Base-by-base conservation (phyloP, 768 basidiomycete genomes). In the Lactarius sp. region DNA sequence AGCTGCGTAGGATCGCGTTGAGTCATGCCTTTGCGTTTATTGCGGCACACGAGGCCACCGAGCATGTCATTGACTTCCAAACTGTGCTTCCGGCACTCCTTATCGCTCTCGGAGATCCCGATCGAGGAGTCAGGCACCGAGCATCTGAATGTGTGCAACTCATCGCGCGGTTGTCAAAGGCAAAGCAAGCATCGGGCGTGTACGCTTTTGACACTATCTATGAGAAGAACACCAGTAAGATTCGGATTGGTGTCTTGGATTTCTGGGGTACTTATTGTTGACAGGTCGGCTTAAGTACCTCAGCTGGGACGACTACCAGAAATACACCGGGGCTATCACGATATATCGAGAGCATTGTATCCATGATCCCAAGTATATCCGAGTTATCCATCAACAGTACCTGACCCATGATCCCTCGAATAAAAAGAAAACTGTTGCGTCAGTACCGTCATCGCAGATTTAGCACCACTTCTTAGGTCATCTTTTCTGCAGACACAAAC, bases 21-120 rank as follows among this genome's bases (percentile, higher is more conserved):
- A 76, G 81, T 5, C 94, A 98, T 71, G 85, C 86, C 20, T 78
- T 81, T 2, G 91, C 93, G 0, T 95, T 95, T 74, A 73, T 98
- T 13, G 80, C 85, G 52, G 92, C 94, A 0, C 86, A 92, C 73
- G 71, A 79, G 1, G 70, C 77, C 2, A 76, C 81, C 52, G 75
- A 79, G 47, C 77, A 79, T 42, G 77, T 79, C 14, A 73, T 87
- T 4, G 94, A 96, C 73, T 92, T 95, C 74, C 89, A 94, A 73
- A 86, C 84, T 0, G 80, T 94, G 6, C 70, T 94, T 12, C 90
- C 92, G 1, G 78, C 85, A 3, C 71, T 93, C 10, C 75, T 94
- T 1, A 80, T 87, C 22, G 80, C 84, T 10, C 69, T 93, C 13
- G 80, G 84, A 57, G 80, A 78, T 62, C 31, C 72, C 1, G 77